Percentiles rank a stretch among this genome's conserved stretches.
Conservation (phyloP, 2,329 filamentous ascomycete species). For the Aureobasidium sp. region DNA sequence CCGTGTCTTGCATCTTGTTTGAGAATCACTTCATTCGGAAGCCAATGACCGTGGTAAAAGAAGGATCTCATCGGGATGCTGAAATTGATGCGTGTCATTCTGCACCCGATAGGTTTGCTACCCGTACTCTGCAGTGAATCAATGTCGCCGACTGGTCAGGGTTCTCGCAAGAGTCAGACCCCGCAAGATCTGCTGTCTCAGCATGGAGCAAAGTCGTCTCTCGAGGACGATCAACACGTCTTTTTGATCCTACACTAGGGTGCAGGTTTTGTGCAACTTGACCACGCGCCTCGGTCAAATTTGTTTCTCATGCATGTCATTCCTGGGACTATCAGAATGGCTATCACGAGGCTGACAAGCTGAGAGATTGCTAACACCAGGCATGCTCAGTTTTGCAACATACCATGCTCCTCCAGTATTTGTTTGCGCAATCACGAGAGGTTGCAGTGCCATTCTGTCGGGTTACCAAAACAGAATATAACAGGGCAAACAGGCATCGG, state of each 20-base stretch:
- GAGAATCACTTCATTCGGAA: not conserved
- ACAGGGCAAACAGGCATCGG: not conserved
- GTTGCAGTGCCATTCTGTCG: not conserved
- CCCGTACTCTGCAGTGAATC: not conserved
- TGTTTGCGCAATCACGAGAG: not conserved
- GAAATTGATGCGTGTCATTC: constrained; percentile 8
- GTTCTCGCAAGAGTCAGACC: not conserved
- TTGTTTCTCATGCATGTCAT: not conserved
- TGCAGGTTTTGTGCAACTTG: not conserved
- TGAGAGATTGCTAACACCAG: not conserved
- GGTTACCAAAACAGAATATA: not conserved
- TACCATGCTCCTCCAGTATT: not conserved
- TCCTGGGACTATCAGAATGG: not conserved
- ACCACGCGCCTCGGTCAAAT: constrained; percentile 1
- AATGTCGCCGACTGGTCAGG: constrained; percentile 1
- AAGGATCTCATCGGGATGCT: not conserved
- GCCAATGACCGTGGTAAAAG: not conserved
- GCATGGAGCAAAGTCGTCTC: not conserved
- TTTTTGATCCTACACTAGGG: not conserved
- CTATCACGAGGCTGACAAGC: not conserved
- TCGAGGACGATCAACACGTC: not conserved
- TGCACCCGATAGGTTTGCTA: not conserved
- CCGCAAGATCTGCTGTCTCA: not conserved
- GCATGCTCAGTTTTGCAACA: not conserved
- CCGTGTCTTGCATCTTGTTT: not conserved